Conservation (phyloP, 2,329 filamentous ascomycete species). For the Rugonectria rugulosa region DNA sequence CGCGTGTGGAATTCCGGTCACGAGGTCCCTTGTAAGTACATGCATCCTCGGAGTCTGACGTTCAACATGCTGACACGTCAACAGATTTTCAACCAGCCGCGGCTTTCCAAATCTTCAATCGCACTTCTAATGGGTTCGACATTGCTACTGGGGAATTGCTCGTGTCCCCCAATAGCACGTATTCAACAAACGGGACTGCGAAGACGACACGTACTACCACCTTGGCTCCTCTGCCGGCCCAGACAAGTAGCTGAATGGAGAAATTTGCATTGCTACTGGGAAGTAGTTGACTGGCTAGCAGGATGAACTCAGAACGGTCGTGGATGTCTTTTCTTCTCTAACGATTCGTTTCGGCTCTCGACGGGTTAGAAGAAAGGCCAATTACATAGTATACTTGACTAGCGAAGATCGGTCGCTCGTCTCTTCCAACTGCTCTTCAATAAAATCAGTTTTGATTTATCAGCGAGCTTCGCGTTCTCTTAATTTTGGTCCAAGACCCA, state of each 20-base stretch:
- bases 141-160: conserved; percentile 15
- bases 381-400: no score
- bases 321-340: no score
- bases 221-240: conserved; percentile 4
- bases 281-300: no score
- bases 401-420: no score
- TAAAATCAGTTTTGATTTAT: no score
- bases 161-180: background rate
- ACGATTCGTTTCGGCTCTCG: no score
- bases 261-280: no score
- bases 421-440: no score
- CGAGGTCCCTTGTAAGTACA: conserved; percentile 16
- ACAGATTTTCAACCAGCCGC: conserved; percentile 17
- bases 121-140: conserved; percentile 12
- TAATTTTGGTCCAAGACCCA: no score
- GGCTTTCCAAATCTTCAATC: conserved; percentile 18
- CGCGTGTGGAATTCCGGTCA: conserved; percentile 22
- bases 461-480: no score
- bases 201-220: conserved; percentile 13
- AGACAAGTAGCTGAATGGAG: background rate
- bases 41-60: background rate
- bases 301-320: no score
- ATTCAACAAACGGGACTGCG: conserved; percentile 14
- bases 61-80: background rate
- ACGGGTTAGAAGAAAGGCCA: no score